phyloP scores from a whole-genome alignment of 2,329 filamentous ascomycete species.

The Xylaria sp. region DNA sequence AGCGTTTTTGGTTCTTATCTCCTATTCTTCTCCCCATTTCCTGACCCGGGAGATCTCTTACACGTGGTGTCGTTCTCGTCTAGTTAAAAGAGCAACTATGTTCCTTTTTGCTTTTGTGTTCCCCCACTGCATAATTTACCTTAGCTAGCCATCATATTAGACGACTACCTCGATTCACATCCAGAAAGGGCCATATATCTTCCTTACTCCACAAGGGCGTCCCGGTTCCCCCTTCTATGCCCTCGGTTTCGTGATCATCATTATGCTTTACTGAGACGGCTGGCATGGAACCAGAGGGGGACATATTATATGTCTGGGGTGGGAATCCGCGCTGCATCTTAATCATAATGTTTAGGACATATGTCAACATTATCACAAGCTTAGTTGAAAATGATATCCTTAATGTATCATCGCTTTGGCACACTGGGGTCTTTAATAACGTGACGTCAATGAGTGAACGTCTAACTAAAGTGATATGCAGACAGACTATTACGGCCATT shows the following conservation, averaged over 20 bases:
- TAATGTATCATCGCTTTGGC: too few species aligned
- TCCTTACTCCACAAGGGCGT: not conserved
- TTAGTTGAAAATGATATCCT: too few species aligned
- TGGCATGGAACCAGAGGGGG: too few species aligned
- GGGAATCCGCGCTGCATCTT: too few species aligned
- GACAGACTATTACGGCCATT: too few species aligned
- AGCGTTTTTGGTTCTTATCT: not conserved
- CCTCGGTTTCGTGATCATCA: not conserved
- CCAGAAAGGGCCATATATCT: conserved; percentile 20
- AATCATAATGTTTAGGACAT: too few species aligned
- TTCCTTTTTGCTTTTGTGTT: conserved; percentile 2
- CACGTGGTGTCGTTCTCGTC: conserved; percentile 4
- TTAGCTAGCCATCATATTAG: conserved; percentile 26
- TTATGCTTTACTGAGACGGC: not conserved
- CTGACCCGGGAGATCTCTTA: not conserved
- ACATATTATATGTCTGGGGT: too few species aligned
- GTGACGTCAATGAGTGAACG: too few species aligned
- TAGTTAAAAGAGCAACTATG: not conserved
- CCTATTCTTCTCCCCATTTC: not conserved
- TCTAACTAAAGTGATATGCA: too few species aligned
- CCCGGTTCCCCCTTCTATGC: not conserved
- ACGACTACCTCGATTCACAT: conserved; percentile 30
- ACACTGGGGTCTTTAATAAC: too few species aligned
- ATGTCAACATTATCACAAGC: too few species aligned
- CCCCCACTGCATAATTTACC: conserved; percentile 20